phyloP scores from a whole-genome alignment of 2,329 filamentous ascomycete genomes.

The Monosporascus sp. region DNA sequence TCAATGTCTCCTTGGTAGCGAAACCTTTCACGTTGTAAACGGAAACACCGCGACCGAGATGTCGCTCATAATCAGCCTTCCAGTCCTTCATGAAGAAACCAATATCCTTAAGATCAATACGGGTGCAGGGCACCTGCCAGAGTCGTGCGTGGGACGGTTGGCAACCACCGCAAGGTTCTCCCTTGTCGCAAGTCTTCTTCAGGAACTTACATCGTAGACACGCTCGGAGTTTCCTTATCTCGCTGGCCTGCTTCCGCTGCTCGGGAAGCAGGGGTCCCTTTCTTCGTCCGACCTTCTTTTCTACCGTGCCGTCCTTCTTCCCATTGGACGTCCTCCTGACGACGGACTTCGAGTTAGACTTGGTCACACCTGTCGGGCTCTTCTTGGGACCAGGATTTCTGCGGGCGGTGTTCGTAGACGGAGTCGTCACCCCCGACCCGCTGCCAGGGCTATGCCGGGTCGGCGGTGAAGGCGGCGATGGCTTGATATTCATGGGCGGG shows the following conservation, averaged over 20 bases:
- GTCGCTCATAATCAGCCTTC: slow-evolving; percentile 94
- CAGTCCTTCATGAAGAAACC: slow-evolving; percentile 99
- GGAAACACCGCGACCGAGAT: slow-evolving; percentile 79
- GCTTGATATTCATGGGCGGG: slow-evolving; percentile 65
- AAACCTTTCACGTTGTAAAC: slow-evolving; percentile 93
- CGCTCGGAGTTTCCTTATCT: slow-evolving; percentile 90
- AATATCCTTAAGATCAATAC: slow-evolving; percentile 98
- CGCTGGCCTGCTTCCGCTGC: slow-evolving; percentile 91
- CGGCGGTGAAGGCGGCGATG: slow-evolving; percentile 42
- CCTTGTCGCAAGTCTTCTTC: slow-evolving; percentile 98
- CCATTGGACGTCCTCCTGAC: slow-evolving; percentile 71
- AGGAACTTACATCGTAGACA: slow-evolving; percentile 96
- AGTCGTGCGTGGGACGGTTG: slow-evolving; percentile 91
- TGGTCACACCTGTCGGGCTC: slow-evolving; percentile 62
- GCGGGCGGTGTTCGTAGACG: slow-evolving; percentile 58
- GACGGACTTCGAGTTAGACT: slow-evolving; percentile 71
- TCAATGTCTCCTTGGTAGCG: slow-evolving; percentile 57
- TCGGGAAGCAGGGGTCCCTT: slow-evolving; percentile 87
- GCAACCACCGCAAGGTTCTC: slow-evolving; percentile 91
- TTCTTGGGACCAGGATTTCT: slow-evolving; percentile 67
- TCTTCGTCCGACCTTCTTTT: slow-evolving; percentile 90
- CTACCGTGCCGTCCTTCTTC: slow-evolving; percentile 71
- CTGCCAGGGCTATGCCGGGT: slow-evolving; percentile 55
- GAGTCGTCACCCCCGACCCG: slow-evolving; percentile 54
- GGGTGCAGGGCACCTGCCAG: slow-evolving; percentile 96